Evolutionary conservation across 108 stramenopile genomes (phyloP), one percentile per base, ranked within the genome.

Genomic region (Cyclotella kingstonii): DNA sequence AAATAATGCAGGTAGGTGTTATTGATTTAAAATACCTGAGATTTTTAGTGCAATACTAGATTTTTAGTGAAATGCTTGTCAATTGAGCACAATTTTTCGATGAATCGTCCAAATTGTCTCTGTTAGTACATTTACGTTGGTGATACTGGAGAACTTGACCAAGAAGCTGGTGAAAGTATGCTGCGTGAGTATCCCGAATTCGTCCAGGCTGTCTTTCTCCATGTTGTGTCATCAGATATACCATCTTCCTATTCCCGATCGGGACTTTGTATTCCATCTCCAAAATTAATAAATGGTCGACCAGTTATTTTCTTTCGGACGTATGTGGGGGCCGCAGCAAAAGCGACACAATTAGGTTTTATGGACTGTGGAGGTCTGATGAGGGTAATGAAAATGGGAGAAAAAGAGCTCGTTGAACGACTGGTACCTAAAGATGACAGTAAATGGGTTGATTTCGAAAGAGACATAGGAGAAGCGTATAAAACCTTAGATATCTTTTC

Each of bases 101-200:
- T 14, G 18, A 17, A 35, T 6, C 28, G n/a, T 1, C 31, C 1
- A 1, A 33, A 10, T 36, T 34, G 18, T 40, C 2, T 15, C 14
- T 36, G 31, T 25, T 25, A 79, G 61, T 97, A 97, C 66, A 76
- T 97, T 5, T 95, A 94, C 53, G 86, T 97, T 25, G 97, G 97
- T 6, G 97, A 97, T 52, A 94, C 93, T 8, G 97, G 97, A 27
- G 97, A 97, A 64, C 54, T 91, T 15, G 97, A 97, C 55, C 82
- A 87, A 65, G 85, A 96, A 68, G 95, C 95, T 1, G 91, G 87
- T 3, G 93, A 95, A 66, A 84, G 86, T 21, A 95, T 97, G 93
- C 62, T 91, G 15, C 73, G 84, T 5, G 83, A 90, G 53, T 94
- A 94, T 54, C 96, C 96, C 19, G 87, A 93, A 77, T 61, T 87